Conservation (phyloP, 129 eudicot genomes). For the Calendula officinalis region DNA sequence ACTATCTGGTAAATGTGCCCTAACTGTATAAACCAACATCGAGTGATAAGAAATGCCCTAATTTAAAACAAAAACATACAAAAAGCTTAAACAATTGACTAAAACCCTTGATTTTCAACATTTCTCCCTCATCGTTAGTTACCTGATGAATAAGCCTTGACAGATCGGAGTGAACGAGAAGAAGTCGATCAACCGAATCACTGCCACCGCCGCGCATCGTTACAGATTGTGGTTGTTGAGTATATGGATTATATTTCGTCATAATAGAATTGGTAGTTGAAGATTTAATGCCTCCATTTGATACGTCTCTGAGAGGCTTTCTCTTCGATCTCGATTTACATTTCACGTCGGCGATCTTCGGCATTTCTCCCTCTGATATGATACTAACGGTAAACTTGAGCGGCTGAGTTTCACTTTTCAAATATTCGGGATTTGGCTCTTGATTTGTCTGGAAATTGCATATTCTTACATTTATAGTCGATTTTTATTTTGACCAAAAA, state of each 20-base stretch:
- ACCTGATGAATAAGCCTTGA: slow-evolving; percentile 69
- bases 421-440: slow-evolving; percentile 17
- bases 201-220: slow-evolving; percentile 9
- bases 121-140: neutral
- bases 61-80: slow-evolving; percentile 8
- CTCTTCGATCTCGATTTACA: slow-evolving; percentile 48
- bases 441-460: neutral
- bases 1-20: neutral
- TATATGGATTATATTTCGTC: slow-evolving; percentile 22
- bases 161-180: slow-evolving; percentile 71
- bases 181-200: slow-evolving; percentile 67
- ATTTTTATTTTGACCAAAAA: no score
- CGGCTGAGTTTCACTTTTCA: slow-evolving; percentile 8
- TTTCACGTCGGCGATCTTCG: slow-evolving; percentile 38
- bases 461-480: no score
- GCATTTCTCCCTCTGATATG: slow-evolving; percentile 32
- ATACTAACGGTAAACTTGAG: slow-evolving; percentile 36
- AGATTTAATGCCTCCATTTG: slow-evolving; percentile 42
- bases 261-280: neutral
- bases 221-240: slow-evolving; percentile 16
- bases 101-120: neutral
- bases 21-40: neutral
- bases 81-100: neutral
- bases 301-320: slow-evolving; percentile 71
- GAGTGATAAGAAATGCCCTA: slow-evolving; percentile 11